phyloP scores from a whole-genome alignment of 306 rosid genomes.

The Begonia loranthoides region DNA sequence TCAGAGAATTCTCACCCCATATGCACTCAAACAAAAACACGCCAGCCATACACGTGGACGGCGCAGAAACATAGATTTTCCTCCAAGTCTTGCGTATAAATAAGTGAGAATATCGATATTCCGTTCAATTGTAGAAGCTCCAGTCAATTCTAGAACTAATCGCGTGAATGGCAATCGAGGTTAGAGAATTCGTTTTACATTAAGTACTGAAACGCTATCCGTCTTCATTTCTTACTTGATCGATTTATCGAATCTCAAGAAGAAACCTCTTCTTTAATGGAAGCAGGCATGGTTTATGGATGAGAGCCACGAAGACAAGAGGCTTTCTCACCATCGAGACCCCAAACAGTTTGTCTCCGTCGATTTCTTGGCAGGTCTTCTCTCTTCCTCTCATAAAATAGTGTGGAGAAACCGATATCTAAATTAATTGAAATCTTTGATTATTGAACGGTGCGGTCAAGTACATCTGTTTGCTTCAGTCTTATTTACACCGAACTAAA shows the following conservation, averaged over 20 bases:
- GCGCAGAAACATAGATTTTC: not conserved
- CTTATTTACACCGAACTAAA: too few relatives aligned
- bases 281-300: conserved; percentile 87
- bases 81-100: not conserved
- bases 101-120: not conserved
- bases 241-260: too few relatives aligned
- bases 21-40: not conserved
- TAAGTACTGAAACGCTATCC: not conserved
- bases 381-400: not conserved
- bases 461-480: too few relatives aligned
- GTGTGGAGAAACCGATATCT: too few relatives aligned
- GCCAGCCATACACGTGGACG: conserved; percentile 2
- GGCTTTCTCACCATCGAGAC: conserved; percentile 57
- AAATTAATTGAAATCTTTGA: too few relatives aligned
- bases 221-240: too few relatives aligned
- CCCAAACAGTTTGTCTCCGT: conserved; percentile 41
- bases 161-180: conserved; percentile 43
- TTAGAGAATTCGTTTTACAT: conserved; percentile 13
- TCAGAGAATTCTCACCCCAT: too few relatives aligned
- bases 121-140: not conserved
- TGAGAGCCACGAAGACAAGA: conserved; percentile 43
- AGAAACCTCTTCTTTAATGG: not conserved
- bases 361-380: conserved; percentile 46
- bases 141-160: not conserved
- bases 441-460: too few relatives aligned